These are phyloP conservation scores for Globisporangium radiosum DNA, from an alignment of 352 stramenopile species.

Conservation along the genomic window DNA sequence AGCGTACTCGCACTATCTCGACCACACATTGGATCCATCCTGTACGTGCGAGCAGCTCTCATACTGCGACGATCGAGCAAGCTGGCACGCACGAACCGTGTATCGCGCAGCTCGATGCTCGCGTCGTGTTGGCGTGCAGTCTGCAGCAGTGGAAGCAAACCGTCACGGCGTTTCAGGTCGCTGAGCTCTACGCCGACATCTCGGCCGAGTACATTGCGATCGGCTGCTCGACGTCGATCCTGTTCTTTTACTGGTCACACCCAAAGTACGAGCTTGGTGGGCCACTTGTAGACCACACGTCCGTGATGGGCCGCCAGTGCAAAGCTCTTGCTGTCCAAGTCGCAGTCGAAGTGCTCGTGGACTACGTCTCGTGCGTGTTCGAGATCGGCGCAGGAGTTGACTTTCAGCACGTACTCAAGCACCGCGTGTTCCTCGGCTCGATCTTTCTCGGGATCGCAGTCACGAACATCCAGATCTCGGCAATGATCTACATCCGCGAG, in stretches of 20 bases:
- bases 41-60: too few species aligned
- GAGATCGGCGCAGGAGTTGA: constrained; percentile 9
- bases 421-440: constrained; percentile 5
- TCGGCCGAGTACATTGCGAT: constrained; percentile 47
- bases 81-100: too few species aligned
- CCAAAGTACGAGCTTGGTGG: constrained; percentile 18
- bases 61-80: background rate
- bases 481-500: constrained; percentile 5
- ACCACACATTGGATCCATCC: too few species aligned
- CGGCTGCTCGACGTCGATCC: constrained; percentile 31
- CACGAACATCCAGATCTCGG: constrained; percentile 10
- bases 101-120: background rate
- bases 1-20: background rate
- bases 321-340: constrained; percentile 4
- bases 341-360: constrained; percentile 6
- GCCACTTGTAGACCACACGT: background rate
- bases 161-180: constrained; percentile 23
- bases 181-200: constrained; percentile 38
- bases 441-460: constrained; percentile 6
- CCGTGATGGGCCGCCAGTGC: background rate
- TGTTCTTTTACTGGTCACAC: constrained; percentile 32
- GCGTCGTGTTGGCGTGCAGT: background rate
- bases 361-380: constrained; percentile 14
- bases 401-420: constrained; percentile 1
- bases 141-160: constrained; percentile 15